These are phyloP conservation scores for Spathaspora gorwiae DNA, from an alignment of 805 yeast species.

Conservation along the genomic window DNA sequence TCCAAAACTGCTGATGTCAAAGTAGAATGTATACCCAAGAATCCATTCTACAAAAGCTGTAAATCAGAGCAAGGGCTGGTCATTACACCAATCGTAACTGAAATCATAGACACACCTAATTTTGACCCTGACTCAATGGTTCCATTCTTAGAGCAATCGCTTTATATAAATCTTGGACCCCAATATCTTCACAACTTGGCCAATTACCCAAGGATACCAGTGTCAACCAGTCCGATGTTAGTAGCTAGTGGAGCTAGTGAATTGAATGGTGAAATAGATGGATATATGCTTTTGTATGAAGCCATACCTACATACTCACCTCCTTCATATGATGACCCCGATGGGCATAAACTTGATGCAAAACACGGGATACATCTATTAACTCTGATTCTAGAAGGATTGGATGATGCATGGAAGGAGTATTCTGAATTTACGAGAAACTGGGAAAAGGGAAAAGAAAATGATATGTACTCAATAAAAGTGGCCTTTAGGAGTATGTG, in stretches of 20 bases:
- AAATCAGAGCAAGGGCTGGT: conserved; percentile 4
- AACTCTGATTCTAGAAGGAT: conserved; percentile 48
- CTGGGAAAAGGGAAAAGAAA: conserved; percentile 64
- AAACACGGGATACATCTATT: conserved; percentile 29
- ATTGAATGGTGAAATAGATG: conserved; percentile 70
- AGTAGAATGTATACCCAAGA: not conserved
- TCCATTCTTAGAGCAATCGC: conserved; percentile 70
- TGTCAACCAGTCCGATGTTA: conserved; percentile 59
- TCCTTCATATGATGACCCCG: conserved; percentile 46
- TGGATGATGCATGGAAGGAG: conserved; percentile 73
- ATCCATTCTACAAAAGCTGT: not conserved
- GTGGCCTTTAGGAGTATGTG: conserved; percentile 55
- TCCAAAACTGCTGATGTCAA: not conserved
- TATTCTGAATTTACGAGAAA: conserved; percentile 48
- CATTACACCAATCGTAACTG: conserved; percentile 58
- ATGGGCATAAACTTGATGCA: not conserved
- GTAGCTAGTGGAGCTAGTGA: conserved; percentile 80
- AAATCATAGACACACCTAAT: conserved; percentile 72
- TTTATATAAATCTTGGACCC: conserved; percentile 57
- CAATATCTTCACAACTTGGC: conserved; percentile 59
- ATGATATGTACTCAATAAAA: conserved; percentile 59
- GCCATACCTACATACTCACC: conserved; percentile 63
- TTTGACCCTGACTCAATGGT: conserved; percentile 62
- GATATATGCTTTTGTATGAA: conserved; percentile 64
- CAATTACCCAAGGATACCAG: conserved; percentile 57